phyloP scores from a whole-genome alignment of 202 grass and related monocot species.

The Panicum hallii region DNA sequence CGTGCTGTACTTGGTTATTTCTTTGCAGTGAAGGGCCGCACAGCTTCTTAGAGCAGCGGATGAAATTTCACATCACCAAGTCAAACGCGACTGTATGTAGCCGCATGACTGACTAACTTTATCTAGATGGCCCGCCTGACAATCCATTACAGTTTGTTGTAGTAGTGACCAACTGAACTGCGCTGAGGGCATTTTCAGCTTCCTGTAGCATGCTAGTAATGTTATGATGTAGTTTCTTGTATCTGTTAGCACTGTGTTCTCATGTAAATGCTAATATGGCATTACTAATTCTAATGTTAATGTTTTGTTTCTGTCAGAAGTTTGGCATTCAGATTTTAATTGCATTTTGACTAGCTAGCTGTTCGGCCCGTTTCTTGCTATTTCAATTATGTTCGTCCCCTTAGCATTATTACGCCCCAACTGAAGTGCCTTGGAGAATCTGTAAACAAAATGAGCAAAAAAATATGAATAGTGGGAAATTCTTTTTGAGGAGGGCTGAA shows the following conservation, averaged over 20 bases:
- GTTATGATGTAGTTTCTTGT: background rate
- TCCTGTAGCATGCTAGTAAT: constrained; percentile 10
- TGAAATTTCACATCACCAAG: constrained; percentile 6
- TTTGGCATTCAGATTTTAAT: background rate
- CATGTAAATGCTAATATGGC: constrained; percentile 36
- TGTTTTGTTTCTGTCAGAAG: background rate
- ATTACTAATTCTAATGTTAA: constrained; percentile 21
- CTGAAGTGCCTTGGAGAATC: background rate
- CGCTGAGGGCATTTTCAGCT: constrained; percentile 2
- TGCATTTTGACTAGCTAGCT: background rate
- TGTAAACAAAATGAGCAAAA: no score
- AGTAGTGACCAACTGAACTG: constrained; percentile 5
- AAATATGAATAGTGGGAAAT: no score
- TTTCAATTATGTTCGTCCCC: background rate
- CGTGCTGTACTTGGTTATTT: constrained; percentile 32
- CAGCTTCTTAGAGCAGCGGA: constrained; percentile 36
- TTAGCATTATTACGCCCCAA: background rate
- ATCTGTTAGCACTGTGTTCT: constrained; percentile 12
- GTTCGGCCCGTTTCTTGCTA: background rate
- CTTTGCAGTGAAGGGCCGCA: constrained; percentile 64
- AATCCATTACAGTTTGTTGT: constrained; percentile 3
- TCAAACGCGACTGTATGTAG: background rate
- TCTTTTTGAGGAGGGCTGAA: no score
- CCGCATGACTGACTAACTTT: constrained; percentile 40
- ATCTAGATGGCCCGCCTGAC: constrained; percentile 38